A percentile compares a stretch with the other conserved stretches of the same genome.
phyloP scores from a whole-genome alignment of 106 monocot genomes.

The Acorus calamus region DNA sequence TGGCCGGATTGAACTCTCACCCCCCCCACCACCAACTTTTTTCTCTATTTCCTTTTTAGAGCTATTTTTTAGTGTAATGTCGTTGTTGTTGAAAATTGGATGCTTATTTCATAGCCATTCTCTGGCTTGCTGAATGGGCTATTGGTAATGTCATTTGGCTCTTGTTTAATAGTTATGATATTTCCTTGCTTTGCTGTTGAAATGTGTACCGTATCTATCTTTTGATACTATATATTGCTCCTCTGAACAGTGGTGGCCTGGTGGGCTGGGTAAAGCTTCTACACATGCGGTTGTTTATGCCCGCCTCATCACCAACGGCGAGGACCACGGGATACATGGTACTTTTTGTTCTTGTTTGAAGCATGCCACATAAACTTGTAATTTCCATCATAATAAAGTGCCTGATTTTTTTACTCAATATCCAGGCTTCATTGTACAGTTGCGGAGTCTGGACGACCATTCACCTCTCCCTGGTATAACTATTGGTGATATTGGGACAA shows the following conservation, averaged over 20 bases:
- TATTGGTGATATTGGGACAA: slow-evolving; percentile 90
- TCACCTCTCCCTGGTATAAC: slow-evolving; percentile 84
- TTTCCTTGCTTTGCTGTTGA: too few relatives aligned
- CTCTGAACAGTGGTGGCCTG: slow-evolving; percentile 91
- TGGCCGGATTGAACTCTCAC: not conserved
- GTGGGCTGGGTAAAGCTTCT: slow-evolving; percentile 86
- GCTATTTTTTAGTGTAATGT: too few relatives aligned
- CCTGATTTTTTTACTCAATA: not conserved
- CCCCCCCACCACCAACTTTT: too few relatives aligned
- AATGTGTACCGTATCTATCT: too few relatives aligned
- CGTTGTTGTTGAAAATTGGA: too few relatives aligned
- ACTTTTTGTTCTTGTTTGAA: slow-evolving; percentile 1
- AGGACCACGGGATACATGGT: slow-evolving; percentile 91
- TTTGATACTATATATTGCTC: not conserved
- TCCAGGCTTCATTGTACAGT: slow-evolving; percentile 92
- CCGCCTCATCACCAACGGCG: slow-evolving; percentile 64
- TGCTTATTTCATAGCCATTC: too few relatives aligned
- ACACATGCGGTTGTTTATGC: slow-evolving; percentile 94
- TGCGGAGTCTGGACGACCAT: slow-evolving; percentile 93
- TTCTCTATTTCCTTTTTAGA: too few relatives aligned
- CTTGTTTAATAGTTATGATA: too few relatives aligned
- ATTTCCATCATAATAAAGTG: too few relatives aligned
- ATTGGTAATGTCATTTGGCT: too few relatives aligned
- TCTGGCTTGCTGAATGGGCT: too few relatives aligned
- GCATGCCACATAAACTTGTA: too few relatives aligned